phyloP scores from a whole-genome alignment of 2,329 filamentous ascomycete species.

The Calonectria pseudoturangicola region DNA sequence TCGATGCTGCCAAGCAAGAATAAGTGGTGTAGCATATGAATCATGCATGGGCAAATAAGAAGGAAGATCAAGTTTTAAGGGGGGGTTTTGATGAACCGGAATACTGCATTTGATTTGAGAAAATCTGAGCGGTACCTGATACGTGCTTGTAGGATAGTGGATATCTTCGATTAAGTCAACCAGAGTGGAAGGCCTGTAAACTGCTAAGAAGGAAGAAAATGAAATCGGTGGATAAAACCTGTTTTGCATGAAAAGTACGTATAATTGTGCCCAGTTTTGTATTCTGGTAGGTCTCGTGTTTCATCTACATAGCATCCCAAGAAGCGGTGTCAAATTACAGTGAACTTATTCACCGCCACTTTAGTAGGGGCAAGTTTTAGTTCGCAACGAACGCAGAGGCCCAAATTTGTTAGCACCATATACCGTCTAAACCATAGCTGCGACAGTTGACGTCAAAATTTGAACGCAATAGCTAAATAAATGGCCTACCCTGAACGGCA shows the following conservation, averaged over 20 bases:
- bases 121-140: background rate
- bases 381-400: background rate
- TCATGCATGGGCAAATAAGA: background rate
- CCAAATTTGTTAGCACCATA: background rate
- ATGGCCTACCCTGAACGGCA: background rate
- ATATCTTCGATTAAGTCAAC: background rate
- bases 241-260: no score
- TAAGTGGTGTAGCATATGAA: background rate
- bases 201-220: no score
- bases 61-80: background rate
- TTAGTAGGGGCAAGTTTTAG: no score
- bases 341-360: no score
- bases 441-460: background rate
- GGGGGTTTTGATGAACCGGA: background rate
- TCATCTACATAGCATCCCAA: no score
- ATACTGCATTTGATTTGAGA: background rate
- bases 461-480: background rate
- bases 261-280: no score
- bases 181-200: no score
- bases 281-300: no score
- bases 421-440: background rate
- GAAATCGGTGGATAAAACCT: no score
- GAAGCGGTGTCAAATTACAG: no score
- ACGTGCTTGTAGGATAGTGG: background rate
- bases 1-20: slow-evolving; percentile 16